Evolutionary conservation across 495 filamentous ascomycete species (phyloP), one percentile per base, ranked within the genome.

Genomic region (Neurospora sp.): DNA sequence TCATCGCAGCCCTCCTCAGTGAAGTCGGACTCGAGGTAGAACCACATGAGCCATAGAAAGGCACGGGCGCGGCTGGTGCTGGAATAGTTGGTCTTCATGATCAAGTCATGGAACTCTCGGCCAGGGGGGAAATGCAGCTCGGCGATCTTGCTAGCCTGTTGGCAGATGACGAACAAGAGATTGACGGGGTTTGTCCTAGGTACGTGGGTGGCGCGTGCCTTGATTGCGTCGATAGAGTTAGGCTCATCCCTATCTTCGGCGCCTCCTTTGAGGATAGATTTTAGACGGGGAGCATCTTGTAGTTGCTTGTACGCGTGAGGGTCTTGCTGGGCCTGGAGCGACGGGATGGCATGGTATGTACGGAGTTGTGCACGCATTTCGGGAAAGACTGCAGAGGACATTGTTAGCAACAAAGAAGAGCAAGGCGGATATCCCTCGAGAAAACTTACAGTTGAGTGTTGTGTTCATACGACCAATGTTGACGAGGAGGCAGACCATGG

Each of bases 401-500:
- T 37, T 66, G 74, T 85, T 74, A 88, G 81, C 53, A 71, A 71
- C 74, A 71, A 61, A 27, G 42, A 22, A 72, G 69, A 69, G 42
- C 10, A 69, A 69, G 71, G 39, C 27, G 59, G 73, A 53, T 73
- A 70, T 39, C 68, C 48, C 16, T 40, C 8, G 20, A 40, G 11
- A 27, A 71, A 5, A 79, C 88, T 75, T 86, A 98, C 95, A 99
- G 81, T 99, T 99, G 31, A 99, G 84, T 0, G 96, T 99, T 18
- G 96, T 99, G 82, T 99, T 99, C 96, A 99, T 99, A 73, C 96
- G 87, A 59, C 96, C 96, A 74, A 99, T 91, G 80, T 99, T 99
- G 77, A 99, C 96, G 78, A 99, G 84, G 78, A 99, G 83, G 84
- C 96, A 99, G 73, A 99, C 94, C 96, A 99, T 99, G 10, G 96